Percentiles rank a stretch among this genome's conserved stretches.
phyloP scores from a whole-genome alignment of 2,329 filamentous ascomycete genomes.

The Fusarium sp. region DNA sequence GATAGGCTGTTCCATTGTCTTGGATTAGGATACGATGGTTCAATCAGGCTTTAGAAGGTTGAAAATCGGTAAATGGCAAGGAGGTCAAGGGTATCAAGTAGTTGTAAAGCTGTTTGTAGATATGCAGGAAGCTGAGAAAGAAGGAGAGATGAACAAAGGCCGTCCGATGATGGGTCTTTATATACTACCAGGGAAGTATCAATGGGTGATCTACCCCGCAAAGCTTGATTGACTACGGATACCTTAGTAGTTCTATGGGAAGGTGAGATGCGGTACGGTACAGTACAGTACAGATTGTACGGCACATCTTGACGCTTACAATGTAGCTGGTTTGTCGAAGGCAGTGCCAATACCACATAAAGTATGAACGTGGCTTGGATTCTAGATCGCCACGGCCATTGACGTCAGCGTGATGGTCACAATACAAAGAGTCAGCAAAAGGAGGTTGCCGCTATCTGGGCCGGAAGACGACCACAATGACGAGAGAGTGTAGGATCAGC shows the following conservation, averaged over 20 bases:
- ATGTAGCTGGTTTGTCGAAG: neutral
- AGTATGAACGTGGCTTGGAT: constrained; percentile 30
- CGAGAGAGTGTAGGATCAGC: constrained; percentile 35
- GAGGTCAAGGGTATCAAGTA: neutral
- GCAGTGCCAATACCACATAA: constrained; percentile 18
- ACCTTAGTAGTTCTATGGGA: neutral
- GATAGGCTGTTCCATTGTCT: constrained; percentile 44
- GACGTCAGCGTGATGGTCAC: constrained; percentile 49
- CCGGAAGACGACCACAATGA: constrained; percentile 20
- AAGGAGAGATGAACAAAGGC: neutral
- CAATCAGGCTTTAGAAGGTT: neutral
- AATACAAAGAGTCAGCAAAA: constrained; percentile 23
- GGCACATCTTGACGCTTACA: constrained; percentile 2
- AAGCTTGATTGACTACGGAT: constrained; percentile 33
- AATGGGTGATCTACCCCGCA: constrained; percentile 45
- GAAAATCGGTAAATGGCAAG: neutral
- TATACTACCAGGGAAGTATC: constrained; percentile 26
- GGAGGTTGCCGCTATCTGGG: constrained; percentile 28
- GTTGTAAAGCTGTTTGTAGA: neutral
- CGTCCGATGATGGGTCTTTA: constrained; percentile 23
- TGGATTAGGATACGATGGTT: neutral
- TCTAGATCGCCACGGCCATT: constrained; percentile 40
- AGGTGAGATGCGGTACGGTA: neutral
- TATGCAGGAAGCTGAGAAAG: neutral
- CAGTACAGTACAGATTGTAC: neutral